Evolutionary conservation across 352 stramenopile species (phyloP).

Genomic region (Phytophthora citricola): DNA sequence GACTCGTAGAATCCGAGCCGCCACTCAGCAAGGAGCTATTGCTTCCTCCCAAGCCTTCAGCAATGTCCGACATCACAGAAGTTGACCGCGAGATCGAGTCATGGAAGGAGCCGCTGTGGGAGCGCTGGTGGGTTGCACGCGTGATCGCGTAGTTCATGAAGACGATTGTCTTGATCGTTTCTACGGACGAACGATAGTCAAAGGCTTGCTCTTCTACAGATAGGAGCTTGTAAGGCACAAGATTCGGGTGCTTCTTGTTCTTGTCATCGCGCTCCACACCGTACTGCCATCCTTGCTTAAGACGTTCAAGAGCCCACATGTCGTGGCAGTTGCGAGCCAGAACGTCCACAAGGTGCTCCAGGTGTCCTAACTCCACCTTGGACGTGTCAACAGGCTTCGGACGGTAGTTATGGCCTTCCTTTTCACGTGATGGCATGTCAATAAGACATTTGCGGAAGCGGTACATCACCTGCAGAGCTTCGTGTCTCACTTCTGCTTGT

Average conservation of each 20-base stretch:
- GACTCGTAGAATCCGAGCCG: constrained; percentile 33
- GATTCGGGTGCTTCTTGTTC: constrained; percentile 80
- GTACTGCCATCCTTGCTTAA: constrained; percentile 88
- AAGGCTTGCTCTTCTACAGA: constrained; percentile 85
- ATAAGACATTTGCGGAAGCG: constrained; percentile 89
- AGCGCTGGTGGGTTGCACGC: constrained; percentile 47
- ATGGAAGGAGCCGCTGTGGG: constrained; percentile 63
- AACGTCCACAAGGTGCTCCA: constrained; percentile 79
- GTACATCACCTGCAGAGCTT: constrained; percentile 89
- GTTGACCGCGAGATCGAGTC: constrained; percentile 70
- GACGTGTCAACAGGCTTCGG: constrained; percentile 87
- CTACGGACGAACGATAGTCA: constrained; percentile 87
- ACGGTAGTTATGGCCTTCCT: constrained; percentile 88
- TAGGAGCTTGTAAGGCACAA: constrained; percentile 84
- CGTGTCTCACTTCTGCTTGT: constrained; percentile 74
- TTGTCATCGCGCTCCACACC: constrained; percentile 73
- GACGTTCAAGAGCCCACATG: constrained; percentile 84
- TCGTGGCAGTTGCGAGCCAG: constrained; percentile 88
- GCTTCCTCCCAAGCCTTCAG: constrained; percentile 35
- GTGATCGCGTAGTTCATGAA: constrained; percentile 90
- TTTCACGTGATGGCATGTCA: constrained; percentile 89
- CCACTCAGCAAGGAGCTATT: constrained; percentile 41
- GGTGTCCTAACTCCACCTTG: constrained; percentile 69
- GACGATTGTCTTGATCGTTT: constrained; percentile 89
- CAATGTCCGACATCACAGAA: constrained; percentile 69